Evolutionary conservation across 805 yeast species (phyloP).

Genomic region (Barnettozyma sucrosica): DNA sequence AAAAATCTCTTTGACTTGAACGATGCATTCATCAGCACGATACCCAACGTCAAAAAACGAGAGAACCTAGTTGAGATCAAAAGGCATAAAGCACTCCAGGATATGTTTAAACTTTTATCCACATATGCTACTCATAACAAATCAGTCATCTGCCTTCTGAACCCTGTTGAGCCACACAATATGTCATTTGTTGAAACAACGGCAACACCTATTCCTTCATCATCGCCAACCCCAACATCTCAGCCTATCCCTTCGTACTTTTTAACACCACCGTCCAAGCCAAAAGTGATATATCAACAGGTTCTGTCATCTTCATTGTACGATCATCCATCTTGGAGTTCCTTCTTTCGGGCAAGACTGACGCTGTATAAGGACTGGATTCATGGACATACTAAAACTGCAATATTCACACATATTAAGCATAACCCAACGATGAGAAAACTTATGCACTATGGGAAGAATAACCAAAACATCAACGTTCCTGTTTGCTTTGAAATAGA

Average conservation of each 20-base stretch:
- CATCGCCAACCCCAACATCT: slow-evolving; percentile 1
- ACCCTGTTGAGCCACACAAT: slow-evolving; percentile 13
- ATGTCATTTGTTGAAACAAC: slow-evolving; percentile 22
- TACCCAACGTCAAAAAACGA: slow-evolving; percentile 4
- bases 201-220: background rate
- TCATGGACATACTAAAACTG: slow-evolving; percentile 4
- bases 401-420: slow-evolving; percentile 15
- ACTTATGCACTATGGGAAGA: slow-evolving; percentile 7
- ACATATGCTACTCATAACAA: slow-evolving; percentile 14
- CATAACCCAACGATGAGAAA: slow-evolving; percentile 16
- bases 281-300: slow-evolving; percentile 17
- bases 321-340: slow-evolving; percentile 18
- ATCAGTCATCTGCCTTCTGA: slow-evolving; percentile 15
- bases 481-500: background rate
- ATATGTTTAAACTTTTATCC: slow-evolving; percentile 16
- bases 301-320: slow-evolving; percentile 20
- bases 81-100: slow-evolving; percentile 9
- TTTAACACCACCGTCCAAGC: slow-evolving; percentile 4
- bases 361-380: slow-evolving; percentile 23
- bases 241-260: slow-evolving; percentile 2
- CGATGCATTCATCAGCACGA: background rate
- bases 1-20: slow-evolving; percentile 13
- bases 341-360: slow-evolving; percentile 17
- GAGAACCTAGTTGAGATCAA: slow-evolving; percentile 4
- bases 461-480: slow-evolving; percentile 4